Base-by-base conservation (phyloP, 805 yeast species). In the Barnettozyma sp. region DNA sequence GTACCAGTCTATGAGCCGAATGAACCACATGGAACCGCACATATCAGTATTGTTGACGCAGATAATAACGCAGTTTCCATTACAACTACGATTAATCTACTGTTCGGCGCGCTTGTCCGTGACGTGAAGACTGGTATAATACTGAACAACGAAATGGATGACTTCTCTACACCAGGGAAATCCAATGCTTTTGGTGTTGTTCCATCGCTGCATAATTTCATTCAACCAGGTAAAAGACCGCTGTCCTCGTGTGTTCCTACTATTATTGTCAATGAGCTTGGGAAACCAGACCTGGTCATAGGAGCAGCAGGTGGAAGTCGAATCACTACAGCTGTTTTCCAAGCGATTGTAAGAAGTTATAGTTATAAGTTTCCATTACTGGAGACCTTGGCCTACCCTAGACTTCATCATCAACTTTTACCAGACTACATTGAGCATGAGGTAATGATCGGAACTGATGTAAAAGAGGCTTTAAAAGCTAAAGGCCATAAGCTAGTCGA, bases 241-340 rank as follows among this genome's bases (percentile, higher is more conserved):
- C 63, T 90, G 28, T 82, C 94, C 5, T 84, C 95, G 3, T 73
- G 82, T 22, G 71, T 84, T 0, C 97, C 97, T 4, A 71, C 85
- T 0, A 76, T 90, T 21, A 60, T 84, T 1, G 62, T 73, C 14
- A 59, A 65, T 39, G 65, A 62, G 40, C 49, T 59, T 8, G 70
- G 71, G 5, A 47, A 52, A 7, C 76, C 82, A 0, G 87, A 80
- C 45, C 54, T 83, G 18, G 73, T 82, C 5, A 70, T 90, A 40
- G 97, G 97, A 0, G 92, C 95, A 1, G 94, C 97, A 2, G 98
- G 98, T 8, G 97, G 97, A 0, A 80, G 92, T 6, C 65, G 92
- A 37, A 90, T 90, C 34, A 68, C 82, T 11, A 84, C 95, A 0
- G 74, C 94, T 1, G 76, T 90, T 4, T 70, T 90, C 38, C 92